Evolutionary conservation across 2,329 filamentous ascomycete genomes (phyloP), one percentile per base, ranked within the genome.

Genomic region (Plenodomus biglobosus): DNA sequence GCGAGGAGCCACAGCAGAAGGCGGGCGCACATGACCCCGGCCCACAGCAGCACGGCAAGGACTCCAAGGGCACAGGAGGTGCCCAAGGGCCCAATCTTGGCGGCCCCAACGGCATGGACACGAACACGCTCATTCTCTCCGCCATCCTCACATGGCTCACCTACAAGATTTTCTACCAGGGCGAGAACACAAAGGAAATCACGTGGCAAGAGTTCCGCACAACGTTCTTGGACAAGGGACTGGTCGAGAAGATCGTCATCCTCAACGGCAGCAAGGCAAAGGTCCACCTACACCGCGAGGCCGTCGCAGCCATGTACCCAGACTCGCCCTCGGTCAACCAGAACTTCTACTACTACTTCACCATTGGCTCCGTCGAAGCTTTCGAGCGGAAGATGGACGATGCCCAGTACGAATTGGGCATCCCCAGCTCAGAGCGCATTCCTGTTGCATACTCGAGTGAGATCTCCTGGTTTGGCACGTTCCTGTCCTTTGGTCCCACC

Each of bases 201-300:
- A 97, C 94, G 46, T 99, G 91, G 90, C 92, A 99, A 75, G 94
- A 99, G 75, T 90, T 99, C 75, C 81, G 89, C 55, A 92, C 85
- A 61, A 94, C 90, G 24, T 97, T 96, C 79, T 79, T 99, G 52
- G 91, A 96, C 75, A 96, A 95, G 78, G 94, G 94, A 7, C 80
- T 99, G 19, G 92, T 99, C 17, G 89, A 96, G 75, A 96, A 92
- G 77, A 81, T 99, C 59, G 85, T 86, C 16, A 86, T 95, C 27
- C 82, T 96, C 42, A 85, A 91, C 61, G 83, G 85, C 55, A 85
- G 84, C 62, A 83, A 83, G 53, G 94, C 97, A 38, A 84, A 87
- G 45, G 89, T 96, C 24, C 83, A 90, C 58, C 78, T 94, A 40
- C 85, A 95, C 69, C 85, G 87, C 40, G 86, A 92, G 59, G 87